A percentile compares a stretch with the other conserved stretches of the same genome.
Conservation (phyloP, 257 asterid species). For the Plantago major region DNA sequence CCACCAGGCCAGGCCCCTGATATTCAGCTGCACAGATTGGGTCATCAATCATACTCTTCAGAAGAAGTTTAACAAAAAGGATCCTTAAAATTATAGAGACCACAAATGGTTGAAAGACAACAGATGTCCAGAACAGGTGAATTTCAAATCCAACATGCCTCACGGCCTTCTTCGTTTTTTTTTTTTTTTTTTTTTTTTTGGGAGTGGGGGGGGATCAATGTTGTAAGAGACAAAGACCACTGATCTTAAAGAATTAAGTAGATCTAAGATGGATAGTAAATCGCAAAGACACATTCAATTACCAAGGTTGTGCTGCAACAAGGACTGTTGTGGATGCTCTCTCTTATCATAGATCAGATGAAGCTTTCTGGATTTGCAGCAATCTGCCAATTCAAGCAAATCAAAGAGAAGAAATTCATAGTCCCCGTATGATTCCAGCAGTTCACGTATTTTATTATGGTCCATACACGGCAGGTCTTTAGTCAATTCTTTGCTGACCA, state of each 20-base stretch:
- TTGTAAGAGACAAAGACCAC: too few relatives aligned
- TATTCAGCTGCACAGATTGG: constrained; percentile 74
- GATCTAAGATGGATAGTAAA: constrained; percentile 15
- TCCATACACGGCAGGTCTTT: constrained; percentile 95
- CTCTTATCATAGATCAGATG: constrained; percentile 90
- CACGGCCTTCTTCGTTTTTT: too few relatives aligned
- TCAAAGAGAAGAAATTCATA: constrained; percentile 80
- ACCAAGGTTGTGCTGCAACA: constrained; percentile 97
- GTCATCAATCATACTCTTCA: constrained; percentile 18
- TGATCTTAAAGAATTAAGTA: neutral
- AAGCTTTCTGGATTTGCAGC: constrained; percentile 89
- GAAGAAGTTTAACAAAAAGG: constrained; percentile 19
- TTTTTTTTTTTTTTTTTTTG: too few relatives aligned
- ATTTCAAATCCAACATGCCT: too few relatives aligned
- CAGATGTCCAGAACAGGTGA: too few relatives aligned
- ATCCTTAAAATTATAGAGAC: constrained; percentile 10
- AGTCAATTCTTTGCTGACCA: constrained; percentile 82
- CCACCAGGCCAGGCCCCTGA: constrained; percentile 95
- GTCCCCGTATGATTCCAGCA: constrained; percentile 64
- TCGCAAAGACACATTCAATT: constrained; percentile 24
- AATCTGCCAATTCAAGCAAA: constrained; percentile 92
- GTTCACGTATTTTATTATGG: constrained; percentile 68
- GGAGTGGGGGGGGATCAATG: too few relatives aligned
- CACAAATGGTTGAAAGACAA: constrained; percentile 4
- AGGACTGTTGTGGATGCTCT: constrained; percentile 80